Conservation (phyloP, 805 yeast species). For the Kurtzmaniella cleridarum region DNA sequence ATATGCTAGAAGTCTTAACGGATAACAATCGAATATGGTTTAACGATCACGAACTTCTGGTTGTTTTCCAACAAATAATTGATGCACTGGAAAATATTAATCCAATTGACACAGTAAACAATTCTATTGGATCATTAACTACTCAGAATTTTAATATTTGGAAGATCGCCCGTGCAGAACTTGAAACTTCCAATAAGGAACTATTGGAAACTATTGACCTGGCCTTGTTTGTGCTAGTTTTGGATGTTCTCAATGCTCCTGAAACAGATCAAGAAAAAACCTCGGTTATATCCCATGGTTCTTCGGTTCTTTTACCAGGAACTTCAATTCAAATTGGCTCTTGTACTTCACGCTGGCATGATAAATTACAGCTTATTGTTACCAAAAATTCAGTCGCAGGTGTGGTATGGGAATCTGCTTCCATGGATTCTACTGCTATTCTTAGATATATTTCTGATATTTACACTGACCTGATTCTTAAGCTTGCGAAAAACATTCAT, state of each 20-base stretch:
- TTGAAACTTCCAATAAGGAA: conserved; percentile 33
- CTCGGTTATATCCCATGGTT: conserved; percentile 47
- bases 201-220: conserved; percentile 38
- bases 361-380: conserved; percentile 49
- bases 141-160: conserved; percentile 48
- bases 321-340: conserved; percentile 50
- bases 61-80: conserved; percentile 39
- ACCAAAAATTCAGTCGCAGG: conserved; percentile 56
- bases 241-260: conserved; percentile 44
- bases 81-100: conserved; percentile 30
- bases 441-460: conserved; percentile 52
- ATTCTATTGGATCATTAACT: conserved; percentile 50
- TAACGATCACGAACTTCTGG: conserved; percentile 45
- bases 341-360: conserved; percentile 57
- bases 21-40: conserved; percentile 41
- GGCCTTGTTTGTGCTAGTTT: conserved; percentile 47
- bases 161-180: conserved; percentile 41
- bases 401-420: conserved; percentile 52
- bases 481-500: conserved; percentile 53
- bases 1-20: conserved; percentile 44
- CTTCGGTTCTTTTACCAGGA: conserved; percentile 34
- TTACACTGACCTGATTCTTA: conserved; percentile 51
- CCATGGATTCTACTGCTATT: conserved; percentile 56
- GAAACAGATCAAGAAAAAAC: conserved; percentile 44
- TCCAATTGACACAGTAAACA: conserved; percentile 33